phyloP scores from a whole-genome alignment of 2,329 filamentous ascomycete species.

The Colletotrichum limetticola region DNA sequence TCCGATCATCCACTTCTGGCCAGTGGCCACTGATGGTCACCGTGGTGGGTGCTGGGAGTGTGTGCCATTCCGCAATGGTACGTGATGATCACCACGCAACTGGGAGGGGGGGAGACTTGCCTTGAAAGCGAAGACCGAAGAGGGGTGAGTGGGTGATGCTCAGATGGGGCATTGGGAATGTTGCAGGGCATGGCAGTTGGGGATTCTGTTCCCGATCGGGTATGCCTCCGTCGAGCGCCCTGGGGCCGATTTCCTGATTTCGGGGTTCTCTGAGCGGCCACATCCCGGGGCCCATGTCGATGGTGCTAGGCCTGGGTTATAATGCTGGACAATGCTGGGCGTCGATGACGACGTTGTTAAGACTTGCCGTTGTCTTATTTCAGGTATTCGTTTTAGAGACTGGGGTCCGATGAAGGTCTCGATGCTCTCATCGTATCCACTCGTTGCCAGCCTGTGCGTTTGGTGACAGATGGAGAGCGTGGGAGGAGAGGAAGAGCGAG shows the following conservation, averaged over 20 bases:
- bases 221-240: background rate
- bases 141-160: background rate
- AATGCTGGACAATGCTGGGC: background rate
- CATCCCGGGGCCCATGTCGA: slow-evolving; percentile 1
- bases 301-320: background rate
- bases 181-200: background rate
- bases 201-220: slow-evolving; percentile 7
- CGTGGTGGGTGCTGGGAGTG: background rate
- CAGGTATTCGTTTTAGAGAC: background rate
- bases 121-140: background rate
- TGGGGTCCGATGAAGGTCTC: background rate
- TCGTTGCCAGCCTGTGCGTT: background rate
- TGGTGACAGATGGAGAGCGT: background rate
- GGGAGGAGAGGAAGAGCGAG: background rate
- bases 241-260: slow-evolving; percentile 22
- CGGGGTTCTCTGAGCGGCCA: background rate
- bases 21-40: background rate
- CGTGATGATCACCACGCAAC: background rate
- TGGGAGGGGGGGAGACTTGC: background rate
- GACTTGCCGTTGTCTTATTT: slow-evolving; percentile 7
- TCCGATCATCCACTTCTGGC: background rate
- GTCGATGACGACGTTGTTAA: slow-evolving; percentile 22
- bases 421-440: background rate
- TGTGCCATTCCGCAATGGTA: background rate
- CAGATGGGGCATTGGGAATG: background rate